Evolutionary conservation across 2,329 filamentous ascomycete genomes (phyloP).

Genomic region (Ophiostoma novo-ulmi): DNA sequence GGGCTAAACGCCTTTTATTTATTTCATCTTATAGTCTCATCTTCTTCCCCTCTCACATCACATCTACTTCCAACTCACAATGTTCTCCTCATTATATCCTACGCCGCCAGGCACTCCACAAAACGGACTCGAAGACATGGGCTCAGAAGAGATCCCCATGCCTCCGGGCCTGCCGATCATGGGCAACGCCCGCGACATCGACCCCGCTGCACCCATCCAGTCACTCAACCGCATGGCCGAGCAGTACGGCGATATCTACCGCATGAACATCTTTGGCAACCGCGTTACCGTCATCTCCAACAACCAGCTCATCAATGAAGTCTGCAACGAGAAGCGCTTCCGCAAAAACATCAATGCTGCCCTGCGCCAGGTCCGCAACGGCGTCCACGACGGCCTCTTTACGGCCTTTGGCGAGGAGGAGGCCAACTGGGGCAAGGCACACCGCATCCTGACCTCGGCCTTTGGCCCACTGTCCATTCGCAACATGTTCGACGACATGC

Average conservation of each 20-base stretch:
- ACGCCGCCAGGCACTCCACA: not conserved
- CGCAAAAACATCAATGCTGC: conserved; percentile 20
- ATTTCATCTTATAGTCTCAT: not conserved
- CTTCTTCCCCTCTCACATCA: not conserved
- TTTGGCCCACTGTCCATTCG: conserved; percentile 65
- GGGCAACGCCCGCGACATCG: conserved; percentile 28
- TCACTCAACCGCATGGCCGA: conserved; percentile 24
- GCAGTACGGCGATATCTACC: conserved; percentile 26
- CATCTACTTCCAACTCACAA: not conserved
- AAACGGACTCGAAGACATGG: conserved; percentile 16
- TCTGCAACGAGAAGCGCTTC: conserved; percentile 29
- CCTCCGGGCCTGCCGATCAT: conserved; percentile 27
- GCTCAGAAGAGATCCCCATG: conserved; percentile 32
- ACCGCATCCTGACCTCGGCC: conserved; percentile 60
- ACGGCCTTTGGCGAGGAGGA: conserved; percentile 37
- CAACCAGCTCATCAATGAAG: conserved; percentile 27
- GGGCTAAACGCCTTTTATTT: not conserved
- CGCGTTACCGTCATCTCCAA: conserved; percentile 23
- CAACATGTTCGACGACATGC: conserved; percentile 63
- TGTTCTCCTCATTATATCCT: not conserved
- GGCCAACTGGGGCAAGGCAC: conserved; percentile 62
- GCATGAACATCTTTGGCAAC: conserved; percentile 18
- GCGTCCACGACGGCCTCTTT: conserved; percentile 26
- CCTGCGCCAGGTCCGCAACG: conserved; percentile 17
- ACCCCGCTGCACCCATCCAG: conserved; percentile 25